Conservation (phyloP, 345 rosid genomes). For the Cardamine resedifolia region DNA sequence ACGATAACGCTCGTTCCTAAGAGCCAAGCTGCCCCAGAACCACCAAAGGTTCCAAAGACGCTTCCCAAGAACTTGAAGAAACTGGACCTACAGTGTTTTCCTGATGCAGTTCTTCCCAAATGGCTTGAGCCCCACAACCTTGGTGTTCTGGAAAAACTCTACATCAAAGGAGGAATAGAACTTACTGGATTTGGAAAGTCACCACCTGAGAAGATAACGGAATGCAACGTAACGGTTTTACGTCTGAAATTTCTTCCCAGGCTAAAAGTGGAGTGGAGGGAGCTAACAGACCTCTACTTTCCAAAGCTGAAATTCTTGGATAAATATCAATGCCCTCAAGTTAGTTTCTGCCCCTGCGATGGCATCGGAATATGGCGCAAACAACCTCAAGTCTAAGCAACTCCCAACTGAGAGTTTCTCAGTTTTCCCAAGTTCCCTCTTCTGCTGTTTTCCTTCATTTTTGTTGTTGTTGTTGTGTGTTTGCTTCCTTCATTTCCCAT, state of each 20-base stretch:
- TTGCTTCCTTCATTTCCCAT: conserved; percentile 12
- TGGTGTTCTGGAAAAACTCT: conserved; percentile 20
- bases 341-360: conserved; percentile 37
- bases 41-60: too few relatives aligned
- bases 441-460: neutral
- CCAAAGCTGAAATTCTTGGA: conserved; percentile 29
- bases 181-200: conserved; percentile 22
- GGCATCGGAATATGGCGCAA: conserved; percentile 34
- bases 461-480: neutral
- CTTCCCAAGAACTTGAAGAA: conserved; percentile 33
- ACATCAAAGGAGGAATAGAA: conserved; percentile 40
- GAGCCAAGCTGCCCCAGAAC: too few relatives aligned
- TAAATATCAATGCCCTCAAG: conserved; percentile 34
- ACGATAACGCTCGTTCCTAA: neutral
- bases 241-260: conserved; percentile 35
- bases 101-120: neutral
- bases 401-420: neutral
- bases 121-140: conserved; percentile 34
- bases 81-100: conserved; percentile 47
- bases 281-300: neutral
- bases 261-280: conserved; percentile 40
- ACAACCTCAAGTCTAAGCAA: neutral
- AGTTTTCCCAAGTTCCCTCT: neutral
- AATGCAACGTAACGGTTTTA: conserved; percentile 16
- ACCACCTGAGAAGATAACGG: neutral